These are phyloP conservation scores for Chrysoporthe deuterocubensis DNA, from an alignment of 2,329 filamentous ascomycete species.

Conservation along the genomic window DNA sequence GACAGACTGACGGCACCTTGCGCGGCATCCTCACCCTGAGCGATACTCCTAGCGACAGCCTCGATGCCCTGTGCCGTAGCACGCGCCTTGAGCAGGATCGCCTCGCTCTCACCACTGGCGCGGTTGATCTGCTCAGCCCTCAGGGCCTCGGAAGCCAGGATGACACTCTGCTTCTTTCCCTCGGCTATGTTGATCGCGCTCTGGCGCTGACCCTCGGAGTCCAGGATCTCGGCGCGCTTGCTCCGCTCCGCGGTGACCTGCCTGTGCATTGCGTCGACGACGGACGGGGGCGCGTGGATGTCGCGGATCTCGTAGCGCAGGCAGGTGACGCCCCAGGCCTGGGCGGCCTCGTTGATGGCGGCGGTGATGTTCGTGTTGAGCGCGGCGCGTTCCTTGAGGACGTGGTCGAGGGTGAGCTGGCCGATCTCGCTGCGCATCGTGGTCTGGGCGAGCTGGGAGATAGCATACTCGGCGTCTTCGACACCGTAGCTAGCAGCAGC, in stretches of 20 bases:
- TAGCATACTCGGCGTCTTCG: constrained; percentile 98
- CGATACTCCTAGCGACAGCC: constrained; percentile 77
- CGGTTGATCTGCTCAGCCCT: constrained; percentile 91
- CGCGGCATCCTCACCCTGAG: constrained; percentile 72
- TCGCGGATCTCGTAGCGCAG: constrained; percentile 97
- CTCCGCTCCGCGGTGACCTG: constrained; percentile 97
- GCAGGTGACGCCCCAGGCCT: constrained; percentile 96
- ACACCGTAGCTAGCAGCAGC: constrained; percentile 77
- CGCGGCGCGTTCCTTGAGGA: constrained; percentile 93
- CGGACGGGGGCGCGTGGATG: constrained; percentile 91
- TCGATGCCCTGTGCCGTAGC: constrained; percentile 91
- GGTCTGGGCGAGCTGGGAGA: constrained; percentile 95
- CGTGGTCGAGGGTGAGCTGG: constrained; percentile 93
- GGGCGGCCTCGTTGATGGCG: constrained; percentile 96
- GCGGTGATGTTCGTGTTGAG: constrained; percentile 99
- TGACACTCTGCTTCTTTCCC: constrained; percentile 95
- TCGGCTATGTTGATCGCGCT: constrained; percentile 99
- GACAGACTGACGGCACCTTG: constrained; percentile 83
- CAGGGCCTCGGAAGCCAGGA: constrained; percentile 91
- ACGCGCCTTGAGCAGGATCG: constrained; percentile 81
- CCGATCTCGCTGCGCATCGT: constrained; percentile 99
- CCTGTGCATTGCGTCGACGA: constrained; percentile 97
- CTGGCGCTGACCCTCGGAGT: constrained; percentile 95
- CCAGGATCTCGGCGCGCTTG: constrained; percentile 96
- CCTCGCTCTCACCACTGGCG: constrained; percentile 90